Conservation (phyloP, 2,329 filamentous ascomycete species). For the Cladosporium sp. region DNA sequence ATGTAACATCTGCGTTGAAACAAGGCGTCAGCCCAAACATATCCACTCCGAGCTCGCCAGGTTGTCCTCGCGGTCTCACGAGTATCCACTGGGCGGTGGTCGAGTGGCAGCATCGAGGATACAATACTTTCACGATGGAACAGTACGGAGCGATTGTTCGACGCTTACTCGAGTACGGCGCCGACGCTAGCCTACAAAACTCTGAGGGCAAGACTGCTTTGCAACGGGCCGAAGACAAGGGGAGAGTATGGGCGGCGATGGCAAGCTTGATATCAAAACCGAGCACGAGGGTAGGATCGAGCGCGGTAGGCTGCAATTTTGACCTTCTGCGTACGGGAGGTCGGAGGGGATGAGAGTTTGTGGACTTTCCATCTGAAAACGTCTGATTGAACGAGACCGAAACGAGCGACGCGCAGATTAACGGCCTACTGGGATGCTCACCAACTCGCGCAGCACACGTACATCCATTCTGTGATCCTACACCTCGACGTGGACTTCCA, state of each 20-base stretch:
- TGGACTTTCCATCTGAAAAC: background rate
- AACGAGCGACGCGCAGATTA: background rate
- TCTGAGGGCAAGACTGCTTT: background rate
- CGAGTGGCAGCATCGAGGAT: background rate
- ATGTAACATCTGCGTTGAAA: background rate
- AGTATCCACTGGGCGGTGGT: background rate
- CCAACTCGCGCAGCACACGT: background rate
- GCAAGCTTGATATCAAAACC: background rate
- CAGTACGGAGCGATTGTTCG: background rate
- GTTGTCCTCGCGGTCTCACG: background rate
- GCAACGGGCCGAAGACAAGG: background rate
- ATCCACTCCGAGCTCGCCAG: background rate
- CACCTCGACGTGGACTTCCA: background rate
- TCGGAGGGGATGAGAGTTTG: background rate
- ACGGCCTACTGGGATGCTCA: background rate
- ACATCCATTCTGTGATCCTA: background rate
- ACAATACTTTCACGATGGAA: background rate
- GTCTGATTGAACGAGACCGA: background rate
- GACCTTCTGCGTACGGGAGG: background rate
- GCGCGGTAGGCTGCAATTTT: background rate
- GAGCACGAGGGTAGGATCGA: background rate
- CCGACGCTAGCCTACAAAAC: background rate
- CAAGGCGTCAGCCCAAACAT: background rate
- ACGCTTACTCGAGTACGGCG: background rate
- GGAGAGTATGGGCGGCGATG: background rate